Evolutionary conservation across 2,329 filamentous ascomycete species (phyloP), one percentile per base, ranked within the genome.

Genomic region (Coniochaeta sp.): DNA sequence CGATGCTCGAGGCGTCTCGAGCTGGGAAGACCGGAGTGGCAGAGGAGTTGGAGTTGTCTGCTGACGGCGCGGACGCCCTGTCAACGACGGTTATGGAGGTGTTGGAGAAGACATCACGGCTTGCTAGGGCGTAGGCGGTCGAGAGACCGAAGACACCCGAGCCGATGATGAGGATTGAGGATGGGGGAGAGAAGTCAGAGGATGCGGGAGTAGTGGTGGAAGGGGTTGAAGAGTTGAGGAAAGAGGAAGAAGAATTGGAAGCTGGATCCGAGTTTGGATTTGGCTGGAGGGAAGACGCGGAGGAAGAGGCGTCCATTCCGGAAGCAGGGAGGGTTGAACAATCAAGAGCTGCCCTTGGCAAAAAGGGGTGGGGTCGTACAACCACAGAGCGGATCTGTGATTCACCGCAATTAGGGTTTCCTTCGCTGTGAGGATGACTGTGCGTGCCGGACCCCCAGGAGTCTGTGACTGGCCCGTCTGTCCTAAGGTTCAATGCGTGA

Each of bases 41-140:
- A 30, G 65, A 57, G 17, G 65, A 62, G 32, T n/a, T n/a, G n/a
- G 63, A 74, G 55, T 68, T 59, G 1, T 71, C 70, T 3, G 77
- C 72, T 19, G 26, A 30, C 19, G 28, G 54, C 14, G 30, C 17
- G 5, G 34, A 34, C 5, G 78, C 79, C 60, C 83, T 77, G 71
- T 89, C 82, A 60, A 89, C 73, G 57, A 89, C 67, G 17, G 83
- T 86, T 71, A 89, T 85, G 58, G 73, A 70, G 44, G 81, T 80
- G 59, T 73, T 62, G 62, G 77, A 67, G 74, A 86, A 85, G 63
- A 71, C 76, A 40, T 84, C 76, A 38, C 88, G 84, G 64, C 81
- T 80, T 61, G 87, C 78, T 55, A 97, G 82, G 16, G 89, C 81
- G 64, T 87, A 85, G 58, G 91, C 90, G 8, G 79, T 81, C 61